phyloP scores from a whole-genome alignment of 805 yeast genomes.

The Saccharomyces kudriavzevii region DNA sequence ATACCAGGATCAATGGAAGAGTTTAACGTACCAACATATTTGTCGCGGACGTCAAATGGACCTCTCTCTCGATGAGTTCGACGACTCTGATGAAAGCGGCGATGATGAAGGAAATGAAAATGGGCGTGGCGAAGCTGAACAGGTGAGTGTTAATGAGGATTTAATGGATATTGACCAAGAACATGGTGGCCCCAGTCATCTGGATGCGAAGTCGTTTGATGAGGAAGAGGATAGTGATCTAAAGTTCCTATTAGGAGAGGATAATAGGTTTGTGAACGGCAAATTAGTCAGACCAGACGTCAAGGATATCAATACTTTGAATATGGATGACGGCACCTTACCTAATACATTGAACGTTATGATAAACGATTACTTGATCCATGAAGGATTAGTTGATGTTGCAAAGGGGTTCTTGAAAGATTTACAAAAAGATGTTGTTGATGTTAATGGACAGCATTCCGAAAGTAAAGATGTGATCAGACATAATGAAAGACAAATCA shows the following conservation, averaged over 20 bases:
- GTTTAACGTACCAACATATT: conserved; percentile 26
- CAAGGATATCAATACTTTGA: conserved; percentile 17
- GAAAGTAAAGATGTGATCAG: conserved; percentile 16
- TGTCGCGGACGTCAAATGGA: conserved; percentile 10
- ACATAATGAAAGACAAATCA: conserved; percentile 26
- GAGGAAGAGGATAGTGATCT: conserved; percentile 6
- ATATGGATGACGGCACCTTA: conserved; percentile 22
- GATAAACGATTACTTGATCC: conserved; percentile 41
- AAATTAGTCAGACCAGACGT: conserved; percentile 17
- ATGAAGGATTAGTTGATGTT: conserved; percentile 50
- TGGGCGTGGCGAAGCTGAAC: background rate
- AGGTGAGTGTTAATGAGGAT: background rate
- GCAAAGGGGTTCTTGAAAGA: conserved; percentile 46
- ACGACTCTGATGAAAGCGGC: conserved; percentile 5
- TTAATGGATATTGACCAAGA: conserved; percentile 27
- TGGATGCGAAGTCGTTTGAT: conserved; percentile 8
- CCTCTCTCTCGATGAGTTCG: conserved; percentile 3
- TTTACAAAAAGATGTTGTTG: conserved; percentile 26
- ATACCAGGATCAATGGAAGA: conserved; percentile 42
- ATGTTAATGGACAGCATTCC: conserved; percentile 11
- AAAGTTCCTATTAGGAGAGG: conserved; percentile 13
- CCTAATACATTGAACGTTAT: conserved; percentile 22
- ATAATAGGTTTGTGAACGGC: conserved; percentile 13
- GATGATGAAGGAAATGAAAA: conserved; percentile 10
- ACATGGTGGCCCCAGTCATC: conserved; percentile 21